Base-by-base conservation (phyloP, 2,329 filamentous ascomycete genomes). In the Chaetomiaceae sp. region DNA sequence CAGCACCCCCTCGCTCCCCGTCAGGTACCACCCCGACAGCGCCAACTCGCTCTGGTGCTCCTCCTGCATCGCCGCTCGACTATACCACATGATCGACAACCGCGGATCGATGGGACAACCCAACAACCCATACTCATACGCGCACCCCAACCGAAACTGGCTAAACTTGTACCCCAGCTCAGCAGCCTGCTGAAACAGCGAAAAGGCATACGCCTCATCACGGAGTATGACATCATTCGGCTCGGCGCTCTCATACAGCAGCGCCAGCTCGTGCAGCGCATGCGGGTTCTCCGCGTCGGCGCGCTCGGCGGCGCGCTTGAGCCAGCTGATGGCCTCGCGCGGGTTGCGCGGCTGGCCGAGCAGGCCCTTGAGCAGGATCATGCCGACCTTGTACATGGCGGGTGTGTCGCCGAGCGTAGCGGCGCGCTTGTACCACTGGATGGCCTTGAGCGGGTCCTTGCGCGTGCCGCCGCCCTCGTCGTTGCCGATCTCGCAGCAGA, bases 311-410 rank as follows among this genome's bases (percentile, higher is more conserved):
- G 94, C 94, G 40, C 91, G 84, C 74, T 96, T 96, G 49, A 99
- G 79, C 91, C 94, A 97, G 20, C 83, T 85, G 22, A 96, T 82
- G 17, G 91, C 91, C 72, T 97, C 94, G 39, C 87, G 81, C 3
- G 89, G 82, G 65, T 95, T 95, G 65, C 78, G 83, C 22, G 79
- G 81, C 67, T 97, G 91, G 4, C 91, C 91, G n/a, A 99, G 80
- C 25, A 97, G 77, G 11, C 92, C 94, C 70, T 97, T 97, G 51
- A 97, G 81, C 57, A 89, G 75, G 61, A 99, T 95, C 86, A 96
- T 95, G 54, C 94, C 94, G 71, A 97, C 84, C 72, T 99, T 99
- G 75, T 96, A 99, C 90, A 97, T 95, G 27, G 91, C 94, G 0
- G 92, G 88, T 1, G 88, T 87, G 65, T 99, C 92, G 3, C 94